Evolutionary conservation across 164 flowering plant genomes (phyloP).

Genomic region (Vitis rupestris): DNA sequence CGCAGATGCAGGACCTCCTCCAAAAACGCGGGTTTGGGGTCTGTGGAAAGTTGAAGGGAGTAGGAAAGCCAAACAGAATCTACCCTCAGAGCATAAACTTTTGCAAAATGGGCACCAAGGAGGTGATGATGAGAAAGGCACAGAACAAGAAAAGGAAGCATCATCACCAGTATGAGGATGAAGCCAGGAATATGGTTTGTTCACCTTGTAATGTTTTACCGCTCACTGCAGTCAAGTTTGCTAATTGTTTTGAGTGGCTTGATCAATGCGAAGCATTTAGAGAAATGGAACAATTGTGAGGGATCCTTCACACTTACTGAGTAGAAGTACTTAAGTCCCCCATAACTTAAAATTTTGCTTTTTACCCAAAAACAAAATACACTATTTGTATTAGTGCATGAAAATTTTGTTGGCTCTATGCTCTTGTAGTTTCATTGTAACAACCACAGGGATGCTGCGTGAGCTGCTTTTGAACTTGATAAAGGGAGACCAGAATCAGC

Average conservation of each 20-base stretch:
- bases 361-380: no score
- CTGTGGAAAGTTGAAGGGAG: constrained; percentile 66
- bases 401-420: no score
- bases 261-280: no score
- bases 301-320: no score
- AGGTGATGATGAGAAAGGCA: constrained; percentile 16
- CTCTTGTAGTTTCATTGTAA: no score
- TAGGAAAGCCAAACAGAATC: constrained; percentile 47
- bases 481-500: no score
- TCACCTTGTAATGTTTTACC: background rate
- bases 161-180: constrained; percentile 8
- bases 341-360: no score
- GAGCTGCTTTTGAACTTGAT: no score
- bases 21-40: constrained; percentile 64
- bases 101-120: constrained; percentile 35
- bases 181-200: background rate
- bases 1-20: constrained; percentile 70
- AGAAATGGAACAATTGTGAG: no score
- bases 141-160: background rate
- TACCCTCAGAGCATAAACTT: constrained; percentile 73
- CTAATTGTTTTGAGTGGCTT: background rate
- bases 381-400: no score
- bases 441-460: no score
- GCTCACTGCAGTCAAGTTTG: background rate
- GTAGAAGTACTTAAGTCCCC: no score